These are phyloP conservation scores for Metschnikowia baotianmanensis DNA, from an alignment of 805 yeast genomes.

Conservation along the genomic window DNA sequence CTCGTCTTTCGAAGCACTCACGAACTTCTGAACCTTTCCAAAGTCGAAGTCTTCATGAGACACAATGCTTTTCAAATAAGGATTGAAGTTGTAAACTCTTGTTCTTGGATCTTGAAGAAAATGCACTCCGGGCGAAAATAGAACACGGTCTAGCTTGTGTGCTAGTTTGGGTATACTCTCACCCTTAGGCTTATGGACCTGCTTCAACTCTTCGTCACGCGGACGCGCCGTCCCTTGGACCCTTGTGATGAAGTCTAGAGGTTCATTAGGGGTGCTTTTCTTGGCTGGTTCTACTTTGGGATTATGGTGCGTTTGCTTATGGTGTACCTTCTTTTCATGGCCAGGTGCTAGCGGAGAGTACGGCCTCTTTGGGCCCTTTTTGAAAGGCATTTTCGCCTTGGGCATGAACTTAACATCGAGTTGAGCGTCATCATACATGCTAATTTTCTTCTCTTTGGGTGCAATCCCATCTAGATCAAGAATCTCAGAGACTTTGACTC, in stretches of 20 bases:
- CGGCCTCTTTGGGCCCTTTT: neutral
- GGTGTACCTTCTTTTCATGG: neutral
- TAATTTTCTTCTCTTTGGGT: neutral
- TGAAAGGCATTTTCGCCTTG: neutral
- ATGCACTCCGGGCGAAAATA: constrained; percentile 82
- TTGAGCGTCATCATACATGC: neutral
- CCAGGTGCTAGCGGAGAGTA: neutral
- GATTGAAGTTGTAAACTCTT: constrained; percentile 65
- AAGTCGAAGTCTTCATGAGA: constrained; percentile 65
- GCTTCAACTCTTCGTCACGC: constrained; percentile 11
- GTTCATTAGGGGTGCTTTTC: neutral
- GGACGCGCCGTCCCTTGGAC: neutral
- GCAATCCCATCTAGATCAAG: constrained; percentile 1
- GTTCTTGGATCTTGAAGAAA: constrained; percentile 77
- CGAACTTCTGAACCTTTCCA: constrained; percentile 52
- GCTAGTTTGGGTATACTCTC: constrained; percentile 53
- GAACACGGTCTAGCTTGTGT: constrained; percentile 65
- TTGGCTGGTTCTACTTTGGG: neutral
- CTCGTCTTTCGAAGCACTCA: constrained; percentile 66
- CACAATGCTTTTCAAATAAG: constrained; percentile 56
- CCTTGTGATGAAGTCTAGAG: constrained; percentile 1
- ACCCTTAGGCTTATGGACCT: constrained; percentile 21
- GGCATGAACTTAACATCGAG: neutral
- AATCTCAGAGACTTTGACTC: constrained; percentile 6
- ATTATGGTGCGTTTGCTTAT: neutral